Evolutionary conservation across 2,329 filamentous ascomycete species (phyloP), one percentile per base, ranked within the genome.

Genomic region (Alternaria postmessia): DNA sequence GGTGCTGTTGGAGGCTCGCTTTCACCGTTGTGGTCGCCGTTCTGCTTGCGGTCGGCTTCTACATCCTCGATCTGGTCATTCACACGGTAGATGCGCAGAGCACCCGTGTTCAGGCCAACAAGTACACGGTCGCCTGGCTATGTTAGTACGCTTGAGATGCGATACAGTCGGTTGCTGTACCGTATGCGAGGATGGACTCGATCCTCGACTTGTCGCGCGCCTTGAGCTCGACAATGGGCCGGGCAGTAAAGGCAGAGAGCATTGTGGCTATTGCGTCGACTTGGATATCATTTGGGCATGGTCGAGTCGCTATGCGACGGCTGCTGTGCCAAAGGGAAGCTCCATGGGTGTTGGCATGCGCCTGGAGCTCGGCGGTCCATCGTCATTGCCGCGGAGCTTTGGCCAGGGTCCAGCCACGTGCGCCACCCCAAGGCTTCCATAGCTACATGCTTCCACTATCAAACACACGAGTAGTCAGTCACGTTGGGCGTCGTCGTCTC

Each of bases 171-270:
- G 24, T 46, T 51, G 32, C 16, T 80, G 59, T 85, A 92, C 91
- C 93, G 81, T 97, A 92, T 63, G 94, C 92, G 48, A 98, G 86
- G 68, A 99, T 92, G 51, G 92, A 95, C 82, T 99, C 95, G 81
- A 99, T 97, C 84, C 91, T 95, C 68, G 92, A 96, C 84, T 96
- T 97, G 87, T 98, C 94, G 80, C 92, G 90, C 80, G 89, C 89
- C 83, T 91, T 94, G 74, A 99, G 91, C 91, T 99, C 95, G 85
- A 98, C 91, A 79, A 99, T 94, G 66, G 94, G 92, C 76, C 92
- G 91, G 83, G 95, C 94, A 71, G 91, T 96, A 82, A 99, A 99
- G 77, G 95, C 95, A 81, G 94, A 96, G 81, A 99, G 90, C 95
- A 97, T 97, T 54, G 34, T 76, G 66, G 56, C 48, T 56, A 51